Evolutionary conservation across 345 rosid species (phyloP), one percentile per base, ranked within the genome.

Genomic region (Pistacia vera): DNA sequence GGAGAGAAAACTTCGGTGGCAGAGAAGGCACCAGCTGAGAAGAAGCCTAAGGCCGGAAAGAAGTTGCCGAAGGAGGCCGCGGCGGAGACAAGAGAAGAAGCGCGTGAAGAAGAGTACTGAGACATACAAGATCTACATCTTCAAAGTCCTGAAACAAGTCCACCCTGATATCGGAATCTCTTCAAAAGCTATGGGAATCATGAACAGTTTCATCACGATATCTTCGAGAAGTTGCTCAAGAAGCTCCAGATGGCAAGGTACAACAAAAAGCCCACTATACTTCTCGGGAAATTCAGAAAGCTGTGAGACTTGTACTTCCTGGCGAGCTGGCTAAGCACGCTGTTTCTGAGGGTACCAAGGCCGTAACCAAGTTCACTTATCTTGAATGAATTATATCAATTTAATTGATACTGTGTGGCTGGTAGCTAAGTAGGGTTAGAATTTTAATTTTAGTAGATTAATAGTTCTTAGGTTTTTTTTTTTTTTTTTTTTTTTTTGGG

Each of bases 191-290:
- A 81, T 81, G 84, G 84, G 84, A 8, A 81, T 78, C 46, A 81
- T 81, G 84, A 81, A 81, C 76, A 77, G 81, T 59, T 81, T 81
- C 76, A 81, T 77, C 81, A 81, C 54, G 84, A 81, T 55, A 88
- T 85, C 75, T 88, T 88, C 49, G 91, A 88, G 89, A 88, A 88
- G 35, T 88, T 2, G 88, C 89, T 1, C 83, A 80, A 64, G 91
- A 87, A 74, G 66, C 2, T 87, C 91, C 0, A 83, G 82, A 78
- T 88, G 11, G 91, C 91, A 2, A 82, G 91, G 86, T 88, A 88
- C 85, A 88, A 88, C 82, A 88, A 87, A 86, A 87, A 87, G 81
- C 90, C 90, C 4, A 87, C 89, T 11, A 87, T 87, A 87, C 90
- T 13, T 85, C 90, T 0, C 64, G 86, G 87, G 90, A 87, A 76